Evolutionary conservation across 2,329 filamentous ascomycete genomes (phyloP).

Genomic region (Alternaria viburni): DNA sequence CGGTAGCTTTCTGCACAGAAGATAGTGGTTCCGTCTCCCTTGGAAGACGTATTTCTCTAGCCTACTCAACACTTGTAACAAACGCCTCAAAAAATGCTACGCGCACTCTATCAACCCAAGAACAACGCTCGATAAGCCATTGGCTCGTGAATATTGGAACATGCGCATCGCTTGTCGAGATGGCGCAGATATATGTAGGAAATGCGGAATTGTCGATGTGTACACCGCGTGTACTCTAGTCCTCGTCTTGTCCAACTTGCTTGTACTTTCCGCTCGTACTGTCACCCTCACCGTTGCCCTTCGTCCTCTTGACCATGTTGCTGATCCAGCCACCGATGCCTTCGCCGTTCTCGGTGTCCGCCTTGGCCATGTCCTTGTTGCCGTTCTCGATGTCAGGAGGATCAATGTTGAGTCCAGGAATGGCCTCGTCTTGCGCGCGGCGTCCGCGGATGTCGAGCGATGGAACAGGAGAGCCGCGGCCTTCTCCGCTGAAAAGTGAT

Average conservation of each 20-base stretch:
- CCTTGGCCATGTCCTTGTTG: constrained; percentile 53
- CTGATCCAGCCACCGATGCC: constrained; percentile 74
- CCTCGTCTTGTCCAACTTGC: constrained; percentile 52
- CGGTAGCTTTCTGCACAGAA: background rate
- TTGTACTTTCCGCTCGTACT: constrained; percentile 55
- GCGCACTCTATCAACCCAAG: constrained; percentile 37
- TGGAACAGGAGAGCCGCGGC: constrained; percentile 74
- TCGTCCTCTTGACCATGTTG: constrained; percentile 65
- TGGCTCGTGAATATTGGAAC: constrained; percentile 34
- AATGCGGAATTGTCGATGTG: constrained; percentile 20
- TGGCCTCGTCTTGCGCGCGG: constrained; percentile 61
- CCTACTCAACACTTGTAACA: background rate
- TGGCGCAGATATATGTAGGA: constrained; percentile 28
- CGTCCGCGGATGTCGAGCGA: constrained; percentile 72
- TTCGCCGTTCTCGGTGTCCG: constrained; percentile 50
- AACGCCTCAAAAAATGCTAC: constrained; percentile 29
- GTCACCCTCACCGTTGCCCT: constrained; percentile 53
- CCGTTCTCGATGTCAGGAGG: constrained; percentile 69
- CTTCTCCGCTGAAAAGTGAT: constrained; percentile 72
- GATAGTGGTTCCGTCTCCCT: background rate
- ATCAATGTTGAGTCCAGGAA: constrained; percentile 82
- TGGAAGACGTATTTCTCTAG: constrained; percentile 7
- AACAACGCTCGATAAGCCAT: constrained; percentile 24
- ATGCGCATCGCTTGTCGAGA: constrained; percentile 21
- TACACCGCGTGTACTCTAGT: constrained; percentile 18